Percentiles rank a stretch among this genome's conserved stretches.
phyloP scores from a whole-genome alignment of 306 rosid species.

The Betula pendula region DNA sequence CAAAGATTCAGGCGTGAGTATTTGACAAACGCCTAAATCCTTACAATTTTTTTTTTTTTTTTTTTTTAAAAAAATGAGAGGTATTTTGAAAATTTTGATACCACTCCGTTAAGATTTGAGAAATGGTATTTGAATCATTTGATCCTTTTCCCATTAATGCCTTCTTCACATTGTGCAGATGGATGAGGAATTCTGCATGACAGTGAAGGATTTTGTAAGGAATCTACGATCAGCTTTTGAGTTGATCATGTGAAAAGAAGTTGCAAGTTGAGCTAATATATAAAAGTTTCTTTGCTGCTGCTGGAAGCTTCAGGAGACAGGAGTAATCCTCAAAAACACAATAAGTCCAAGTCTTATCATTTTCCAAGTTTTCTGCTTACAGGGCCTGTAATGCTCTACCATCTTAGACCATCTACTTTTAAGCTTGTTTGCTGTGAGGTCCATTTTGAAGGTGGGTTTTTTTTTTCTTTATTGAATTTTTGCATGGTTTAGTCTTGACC shows the following conservation, averaged over 20 bases:
- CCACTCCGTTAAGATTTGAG: no score
- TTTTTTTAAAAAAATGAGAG: no score
- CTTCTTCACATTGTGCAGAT: constrained; percentile 52
- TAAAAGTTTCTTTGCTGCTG: constrained; percentile 1
- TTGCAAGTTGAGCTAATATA: constrained; percentile 19
- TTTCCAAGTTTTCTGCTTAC: constrained; percentile 29
- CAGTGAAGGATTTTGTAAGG: constrained; percentile 70
- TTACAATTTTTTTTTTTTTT: no score
- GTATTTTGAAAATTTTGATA: no score
- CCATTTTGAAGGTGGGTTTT: constrained; percentile 57
- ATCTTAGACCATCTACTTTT: constrained; percentile 31
- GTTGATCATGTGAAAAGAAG: constrained; percentile 47
- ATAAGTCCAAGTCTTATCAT: constrained; percentile 29
- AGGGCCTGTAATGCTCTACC: constrained; percentile 44
- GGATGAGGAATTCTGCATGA: constrained; percentile 65
- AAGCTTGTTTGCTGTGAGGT: constrained; percentile 52
- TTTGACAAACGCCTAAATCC: no score
- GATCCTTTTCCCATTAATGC: not conserved
- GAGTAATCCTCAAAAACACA: constrained; percentile 18
- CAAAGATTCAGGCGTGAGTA: no score
- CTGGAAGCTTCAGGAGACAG: constrained; percentile 34
- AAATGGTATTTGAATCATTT: not conserved
- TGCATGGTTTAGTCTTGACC: constrained; percentile 51
- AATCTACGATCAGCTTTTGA: constrained; percentile 56
- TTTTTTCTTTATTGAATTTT: constrained; percentile 33